Evolutionary conservation across 2,329 filamentous ascomycete genomes (phyloP), one percentile per base, ranked within the genome.

Genomic region (Diaporthe citri): DNA sequence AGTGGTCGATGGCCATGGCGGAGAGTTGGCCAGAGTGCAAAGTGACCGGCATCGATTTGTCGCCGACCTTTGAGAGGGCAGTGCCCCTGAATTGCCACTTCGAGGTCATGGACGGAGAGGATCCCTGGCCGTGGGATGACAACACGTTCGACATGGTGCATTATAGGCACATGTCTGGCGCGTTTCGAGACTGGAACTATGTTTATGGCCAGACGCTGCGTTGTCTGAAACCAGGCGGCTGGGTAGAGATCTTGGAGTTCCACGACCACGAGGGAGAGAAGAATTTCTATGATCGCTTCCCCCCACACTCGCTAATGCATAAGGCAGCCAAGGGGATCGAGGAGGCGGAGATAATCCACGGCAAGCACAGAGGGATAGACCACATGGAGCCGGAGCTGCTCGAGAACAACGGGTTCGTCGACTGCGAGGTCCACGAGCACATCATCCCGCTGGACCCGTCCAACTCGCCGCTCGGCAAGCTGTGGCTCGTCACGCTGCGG

Each of bases 31-130:
- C 59, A 43, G 51, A 67, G 43, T 90, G 88, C 78, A 89, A 91
- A 77, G 88, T 91, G 6, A 87, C 89, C 8, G 90, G 90, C 31
- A 90, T 88, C 56, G 90, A 91, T 77, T 90, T 91, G 73, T 88
- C 89, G 22, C 89, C 90, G 75, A 89, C 91, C 66, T 89, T 90
- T 77, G 88, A 88, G n/a, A 86, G 85, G 28, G 86, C 87, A 46
- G 88, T 89, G 9, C 90, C 90, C 7, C 87, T 88, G 79, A 91
- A 91, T 76, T 86, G 90, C 52, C 90, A 88, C 78, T 91, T 90
- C 82, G 89, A 91, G 80, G 85, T 91, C 7, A 89, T 91, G 77
- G 88, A 91, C 77, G 90, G 89, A 60, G 89, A 91, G 80, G 81
- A 85, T 34, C 89, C 90, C 56, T 91, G 90, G 90, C 88, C 90